These are phyloP conservation scores for Pythium brassicae DNA, from an alignment of 352 stramenopile genomes.

Conservation along the genomic window DNA sequence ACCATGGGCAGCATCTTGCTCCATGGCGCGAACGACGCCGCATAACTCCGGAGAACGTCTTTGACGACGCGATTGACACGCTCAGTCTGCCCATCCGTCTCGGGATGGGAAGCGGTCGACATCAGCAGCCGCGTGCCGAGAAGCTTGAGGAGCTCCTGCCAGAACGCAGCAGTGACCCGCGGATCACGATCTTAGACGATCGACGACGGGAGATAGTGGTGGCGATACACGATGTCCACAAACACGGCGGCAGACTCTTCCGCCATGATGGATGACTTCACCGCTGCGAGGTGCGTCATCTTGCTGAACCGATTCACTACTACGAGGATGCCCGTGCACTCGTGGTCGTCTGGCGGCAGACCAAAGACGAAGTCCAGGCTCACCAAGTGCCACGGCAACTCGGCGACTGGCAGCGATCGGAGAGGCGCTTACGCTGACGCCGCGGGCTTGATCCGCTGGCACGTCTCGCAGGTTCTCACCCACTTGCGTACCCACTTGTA, in stretches of 20 bases:
- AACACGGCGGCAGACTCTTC: conserved; percentile 19
- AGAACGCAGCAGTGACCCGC: conserved; percentile 7
- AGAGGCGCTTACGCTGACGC: neutral
- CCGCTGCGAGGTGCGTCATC: conserved; percentile 19
- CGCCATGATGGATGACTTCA: conserved; percentile 9
- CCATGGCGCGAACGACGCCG: conserved; percentile 10
- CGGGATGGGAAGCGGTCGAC: conserved; percentile 11
- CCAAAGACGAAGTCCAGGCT: conserved; percentile 9
- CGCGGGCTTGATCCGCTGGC: neutral
- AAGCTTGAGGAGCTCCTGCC: neutral
- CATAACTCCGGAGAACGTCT: conserved; percentile 8
- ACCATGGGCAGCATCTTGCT: conserved; percentile 17
- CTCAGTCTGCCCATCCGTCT: conserved; percentile 17
- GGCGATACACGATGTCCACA: conserved; percentile 19
- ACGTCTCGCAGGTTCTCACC: neutral
- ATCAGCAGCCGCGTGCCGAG: neutral
- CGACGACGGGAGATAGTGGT: conserved; percentile 12
- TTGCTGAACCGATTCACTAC: conserved; percentile 29
- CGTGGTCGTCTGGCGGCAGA: neutral
- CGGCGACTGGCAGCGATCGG: neutral
- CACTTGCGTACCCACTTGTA: neutral
- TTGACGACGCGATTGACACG: conserved; percentile 1
- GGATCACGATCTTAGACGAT: conserved; percentile 18
- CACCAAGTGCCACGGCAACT: neutral
- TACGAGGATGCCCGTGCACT: conserved; percentile 16